phyloP scores from a whole-genome alignment of 2,329 filamentous ascomycete genomes.

The Colletotrichum tabaci region DNA sequence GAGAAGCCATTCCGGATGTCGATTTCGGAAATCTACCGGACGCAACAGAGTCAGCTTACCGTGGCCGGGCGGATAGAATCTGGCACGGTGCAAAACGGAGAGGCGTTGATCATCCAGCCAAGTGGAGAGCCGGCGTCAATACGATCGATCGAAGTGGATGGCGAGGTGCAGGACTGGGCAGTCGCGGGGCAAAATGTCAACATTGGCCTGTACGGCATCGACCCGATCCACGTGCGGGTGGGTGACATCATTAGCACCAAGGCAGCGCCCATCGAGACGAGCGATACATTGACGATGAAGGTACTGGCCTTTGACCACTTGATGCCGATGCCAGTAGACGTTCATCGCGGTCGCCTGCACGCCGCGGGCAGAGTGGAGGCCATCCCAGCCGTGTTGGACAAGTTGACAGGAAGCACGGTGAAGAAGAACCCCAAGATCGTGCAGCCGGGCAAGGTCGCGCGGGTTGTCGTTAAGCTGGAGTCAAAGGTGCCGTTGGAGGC shows the following conservation, averaged over 20 bases:
- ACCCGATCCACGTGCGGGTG: slow-evolving; percentile 83
- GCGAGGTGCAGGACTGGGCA: slow-evolving; percentile 84
- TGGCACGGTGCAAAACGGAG: slow-evolving; percentile 87
- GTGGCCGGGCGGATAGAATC: slow-evolving; percentile 89
- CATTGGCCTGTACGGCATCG: slow-evolving; percentile 88
- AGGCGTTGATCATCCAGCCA: slow-evolving; percentile 84
- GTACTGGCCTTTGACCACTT: slow-evolving; percentile 91
- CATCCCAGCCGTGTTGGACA: slow-evolving; percentile 83
- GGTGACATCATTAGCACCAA: slow-evolving; percentile 90
- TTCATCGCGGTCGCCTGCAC: slow-evolving; percentile 89
- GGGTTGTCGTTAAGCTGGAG: slow-evolving; percentile 82
- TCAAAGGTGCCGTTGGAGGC: slow-evolving; percentile 84
- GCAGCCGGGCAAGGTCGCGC: slow-evolving; percentile 82
- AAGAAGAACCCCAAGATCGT: slow-evolving; percentile 91
- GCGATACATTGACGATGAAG: slow-evolving; percentile 84
- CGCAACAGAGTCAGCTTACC: slow-evolving; percentile 85
- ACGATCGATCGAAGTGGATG: slow-evolving; percentile 85
- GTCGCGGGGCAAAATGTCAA: slow-evolving; percentile 92
- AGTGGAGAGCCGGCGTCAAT: slow-evolving; percentile 85
- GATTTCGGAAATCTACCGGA: slow-evolving; percentile 88
- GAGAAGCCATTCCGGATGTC: slow-evolving; percentile 88
- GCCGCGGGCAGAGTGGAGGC: slow-evolving; percentile 81
- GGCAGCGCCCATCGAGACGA: slow-evolving; percentile 76
- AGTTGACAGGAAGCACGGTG: slow-evolving; percentile 78
- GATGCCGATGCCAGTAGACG: slow-evolving; percentile 89